Evolutionary conservation across 164 flowering plant genomes (phyloP).

Genomic region (Liquidambar formosana): DNA sequence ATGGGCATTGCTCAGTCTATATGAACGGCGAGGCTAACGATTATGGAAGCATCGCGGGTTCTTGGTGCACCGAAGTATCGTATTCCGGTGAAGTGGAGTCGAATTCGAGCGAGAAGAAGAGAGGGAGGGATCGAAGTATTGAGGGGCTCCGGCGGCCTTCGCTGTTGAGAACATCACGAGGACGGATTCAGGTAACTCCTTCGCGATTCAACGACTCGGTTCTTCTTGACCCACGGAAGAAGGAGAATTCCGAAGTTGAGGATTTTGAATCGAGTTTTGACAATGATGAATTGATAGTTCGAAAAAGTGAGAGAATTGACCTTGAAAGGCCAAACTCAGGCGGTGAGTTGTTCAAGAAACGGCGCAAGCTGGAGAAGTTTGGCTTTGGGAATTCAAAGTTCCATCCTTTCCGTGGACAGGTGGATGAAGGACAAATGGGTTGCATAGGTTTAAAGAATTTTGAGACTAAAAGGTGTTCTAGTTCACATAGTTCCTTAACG

Average conservation of each 20-base stretch:
- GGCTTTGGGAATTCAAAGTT: conserved; percentile 8
- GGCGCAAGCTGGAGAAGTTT: conserved; percentile 2
- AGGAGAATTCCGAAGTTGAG: conserved; percentile 23
- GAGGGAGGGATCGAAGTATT: conserved; percentile 6
- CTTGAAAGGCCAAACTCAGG: neutral
- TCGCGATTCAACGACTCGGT: conserved; percentile 58
- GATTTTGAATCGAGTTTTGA: conserved; percentile 19
- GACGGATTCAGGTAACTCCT: conserved; percentile 55
- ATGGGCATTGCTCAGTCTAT: conserved; percentile 6
- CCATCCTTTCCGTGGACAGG: neutral
- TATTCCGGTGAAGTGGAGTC: conserved; percentile 30
- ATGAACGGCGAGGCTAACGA: conserved; percentile 14
- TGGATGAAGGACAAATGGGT: conserved; percentile 5
- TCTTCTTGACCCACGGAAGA: conserved; percentile 40
- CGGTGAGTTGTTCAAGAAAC: neutral
- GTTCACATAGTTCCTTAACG: conserved; percentile 8
- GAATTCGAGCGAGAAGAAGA: conserved; percentile 12
- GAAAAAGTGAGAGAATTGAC: conserved; percentile 1
- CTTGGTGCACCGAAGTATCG: conserved; percentile 35
- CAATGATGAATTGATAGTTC: conserved; percentile 17
- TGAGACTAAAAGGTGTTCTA: conserved; percentile 8
- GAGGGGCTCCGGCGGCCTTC: conserved; percentile 34
- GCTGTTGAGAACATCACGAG: conserved; percentile 47
- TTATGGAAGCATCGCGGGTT: conserved; percentile 26
- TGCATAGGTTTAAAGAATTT: conserved; percentile 4